Evolutionary conservation across 768 basidiomycete species (phyloP).

Genomic region (Rhodosporidiobolus odoratus): DNA sequence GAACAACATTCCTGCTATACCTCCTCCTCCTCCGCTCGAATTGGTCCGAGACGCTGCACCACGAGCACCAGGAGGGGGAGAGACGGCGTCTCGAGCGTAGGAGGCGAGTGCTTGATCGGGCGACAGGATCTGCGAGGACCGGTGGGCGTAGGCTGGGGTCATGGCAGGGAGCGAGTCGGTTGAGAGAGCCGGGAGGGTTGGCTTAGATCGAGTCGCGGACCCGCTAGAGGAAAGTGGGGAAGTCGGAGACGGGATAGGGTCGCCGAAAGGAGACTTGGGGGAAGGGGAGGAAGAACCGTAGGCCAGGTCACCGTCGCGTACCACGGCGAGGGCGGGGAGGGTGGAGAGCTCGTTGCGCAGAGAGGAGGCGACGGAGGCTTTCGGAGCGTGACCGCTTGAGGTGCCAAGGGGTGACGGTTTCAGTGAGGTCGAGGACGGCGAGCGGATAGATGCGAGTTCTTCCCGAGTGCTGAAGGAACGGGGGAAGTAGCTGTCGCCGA

Average conservation of each 20-base stretch:
- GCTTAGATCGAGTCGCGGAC: background rate
- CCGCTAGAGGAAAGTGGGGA: background rate
- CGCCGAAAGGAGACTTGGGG: background rate
- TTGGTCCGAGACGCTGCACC: background rate
- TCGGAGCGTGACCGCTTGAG: slow-evolving; percentile 19
- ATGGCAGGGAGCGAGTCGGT: slow-evolving; percentile 2
- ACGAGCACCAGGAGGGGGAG: background rate
- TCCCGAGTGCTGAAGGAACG: slow-evolving; percentile 19
- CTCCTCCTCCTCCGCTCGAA: background rate
- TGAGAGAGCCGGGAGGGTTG: background rate
- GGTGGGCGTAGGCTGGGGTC: background rate
- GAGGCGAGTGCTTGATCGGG: slow-evolving; percentile 34
- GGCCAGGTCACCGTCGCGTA: background rate
- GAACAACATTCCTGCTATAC: background rate
- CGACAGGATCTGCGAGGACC: slow-evolving; percentile 2
- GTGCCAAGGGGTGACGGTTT: background rate
- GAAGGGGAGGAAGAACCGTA: background rate
- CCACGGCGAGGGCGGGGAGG: slow-evolving; percentile 6
- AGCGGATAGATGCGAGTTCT: slow-evolving; percentile 15
- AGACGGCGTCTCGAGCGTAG: slow-evolving; percentile 25
- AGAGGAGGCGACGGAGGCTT: slow-evolving; percentile 23
- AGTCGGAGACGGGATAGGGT: background rate
- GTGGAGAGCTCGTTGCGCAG: slow-evolving; percentile 18
- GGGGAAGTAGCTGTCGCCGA: slow-evolving; percentile 6
- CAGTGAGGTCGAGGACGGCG: background rate